phyloP scores from a whole-genome alignment of 441 rosid species.

The Erodium moschatum region DNA sequence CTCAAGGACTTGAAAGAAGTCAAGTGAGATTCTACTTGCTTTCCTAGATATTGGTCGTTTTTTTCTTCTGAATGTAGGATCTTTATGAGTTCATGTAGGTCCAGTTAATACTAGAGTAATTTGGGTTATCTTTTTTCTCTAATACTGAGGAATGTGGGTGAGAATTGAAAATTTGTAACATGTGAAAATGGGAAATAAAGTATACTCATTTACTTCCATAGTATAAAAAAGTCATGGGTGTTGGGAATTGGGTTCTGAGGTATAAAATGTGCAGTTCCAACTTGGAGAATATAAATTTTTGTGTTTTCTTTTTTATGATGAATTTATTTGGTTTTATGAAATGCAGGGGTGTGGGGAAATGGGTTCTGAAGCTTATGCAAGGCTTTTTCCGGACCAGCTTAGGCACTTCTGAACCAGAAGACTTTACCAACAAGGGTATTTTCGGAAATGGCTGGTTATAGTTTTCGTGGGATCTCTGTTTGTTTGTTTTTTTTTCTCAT shows the following conservation, averaged over 20 bases:
- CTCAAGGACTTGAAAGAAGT: slow-evolving; percentile 7
- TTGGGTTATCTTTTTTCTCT: neutral
- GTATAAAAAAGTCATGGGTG: too few relatives aligned
- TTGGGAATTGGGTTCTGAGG: too few relatives aligned
- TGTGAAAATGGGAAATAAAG: neutral
- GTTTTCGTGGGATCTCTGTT: slow-evolving; percentile 5
- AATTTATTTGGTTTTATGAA: slow-evolving; percentile 14
- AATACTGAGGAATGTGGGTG: neutral
- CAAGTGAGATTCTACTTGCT: neutral
- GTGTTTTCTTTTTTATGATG: neutral
- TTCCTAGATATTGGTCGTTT: neutral
- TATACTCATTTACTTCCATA: too few relatives aligned
- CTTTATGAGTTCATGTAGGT: neutral
- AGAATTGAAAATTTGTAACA: neutral
- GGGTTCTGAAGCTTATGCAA: slow-evolving; percentile 62
- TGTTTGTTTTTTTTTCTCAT: slow-evolving; percentile 10
- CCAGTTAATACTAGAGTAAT: neutral
- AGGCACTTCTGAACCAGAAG: slow-evolving; percentile 49
- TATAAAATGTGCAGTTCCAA: too few relatives aligned
- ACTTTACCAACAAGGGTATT: slow-evolving; percentile 33
- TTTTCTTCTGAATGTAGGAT: neutral
- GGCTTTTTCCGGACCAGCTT: slow-evolving; percentile 46
- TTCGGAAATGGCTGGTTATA: slow-evolving; percentile 4
- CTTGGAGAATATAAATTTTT: neutral
- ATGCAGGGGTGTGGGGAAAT: slow-evolving; percentile 78